Evolutionary conservation across 1,139 yeast genomes (phyloP), one percentile per base, ranked within the genome.

Genomic region (Arxiozyma bovina): DNA sequence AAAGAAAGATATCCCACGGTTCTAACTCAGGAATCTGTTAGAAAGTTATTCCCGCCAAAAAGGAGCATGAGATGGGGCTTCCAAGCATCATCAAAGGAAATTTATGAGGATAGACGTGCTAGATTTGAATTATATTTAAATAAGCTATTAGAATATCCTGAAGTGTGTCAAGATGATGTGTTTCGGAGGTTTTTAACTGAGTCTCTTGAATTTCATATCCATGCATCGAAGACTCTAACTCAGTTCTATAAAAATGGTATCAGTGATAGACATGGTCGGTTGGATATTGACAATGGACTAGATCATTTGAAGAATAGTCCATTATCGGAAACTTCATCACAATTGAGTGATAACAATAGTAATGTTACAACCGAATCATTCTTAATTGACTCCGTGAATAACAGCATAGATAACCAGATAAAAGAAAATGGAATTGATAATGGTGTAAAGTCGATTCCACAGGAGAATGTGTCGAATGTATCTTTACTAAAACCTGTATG

Each of bases 401-500:
- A 25, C 27, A 17, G 12, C 11, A 6, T 3, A 4, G 17, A n/a
- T 17, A 20, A 25, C 18, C 48, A 27, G 17, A 5, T 12, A 44
- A 15, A 5, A 23, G 40, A 44, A 44, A 22, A 22, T 44, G 46
- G 15, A 5, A 45, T 11, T n/a, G n/a, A 7, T 5, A 17, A 41
- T 9, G 30, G 30, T 27, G 23, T n/a, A 48, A 23, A 11, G 18
- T 22, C 9, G 3, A n/a, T 9, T 42, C 25, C 20, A 48, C 17
- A 9, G 5, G 40, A 11, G 23, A 41, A 15, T 27, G 25, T 15
- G 22, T 20, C 30, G 23, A 65, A 64, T 25, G 66, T 60, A 34
- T 75, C 85, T 0, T 87, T 88, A 70, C 85, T 89, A 11, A 85
- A 85, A 62, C 96, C 96, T 0, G 82, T 91, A 2, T 85, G 94